These are phyloP conservation scores for Tolypocladium pustulatum DNA, from an alignment of 2,329 filamentous ascomycete species.

Conservation along the genomic window DNA sequence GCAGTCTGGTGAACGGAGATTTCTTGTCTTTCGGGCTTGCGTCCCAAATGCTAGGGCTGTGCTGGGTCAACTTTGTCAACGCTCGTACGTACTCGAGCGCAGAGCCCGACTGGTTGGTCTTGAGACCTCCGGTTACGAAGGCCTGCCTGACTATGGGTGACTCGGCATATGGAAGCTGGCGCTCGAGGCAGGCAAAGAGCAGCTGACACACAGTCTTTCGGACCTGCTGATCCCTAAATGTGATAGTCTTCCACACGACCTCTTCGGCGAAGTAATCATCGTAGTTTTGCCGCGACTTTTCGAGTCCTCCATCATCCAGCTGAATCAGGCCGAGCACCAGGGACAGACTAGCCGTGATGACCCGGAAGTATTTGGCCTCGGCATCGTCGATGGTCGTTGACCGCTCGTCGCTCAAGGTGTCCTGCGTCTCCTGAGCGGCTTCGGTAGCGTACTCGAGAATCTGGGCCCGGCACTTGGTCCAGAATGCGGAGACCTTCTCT, in stretches of 20 bases:
- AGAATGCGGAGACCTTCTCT: conserved; percentile 68
- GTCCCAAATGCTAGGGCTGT: conserved; percentile 65
- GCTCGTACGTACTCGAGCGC: conserved; percentile 59
- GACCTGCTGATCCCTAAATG: conserved; percentile 46
- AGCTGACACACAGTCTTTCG: conserved; percentile 42
- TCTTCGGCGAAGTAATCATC: conserved; percentile 55
- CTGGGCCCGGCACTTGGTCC: conserved; percentile 68
- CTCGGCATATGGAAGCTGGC: conserved; percentile 35
- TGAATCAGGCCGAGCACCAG: conserved; percentile 43
- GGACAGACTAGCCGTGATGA: conserved; percentile 46
- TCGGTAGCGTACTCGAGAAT: conserved; percentile 76
- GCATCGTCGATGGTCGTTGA: conserved; percentile 77
- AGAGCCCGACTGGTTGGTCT: conserved; percentile 63
- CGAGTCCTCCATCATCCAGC: conserved; percentile 39
- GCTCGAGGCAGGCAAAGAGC: conserved; percentile 35
- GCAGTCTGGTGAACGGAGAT: conserved; percentile 45
- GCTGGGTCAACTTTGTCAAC: conserved; percentile 54
- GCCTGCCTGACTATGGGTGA: conserved; percentile 41
- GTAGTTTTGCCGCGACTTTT: conserved; percentile 52
- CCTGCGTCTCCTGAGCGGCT: conserved; percentile 68
- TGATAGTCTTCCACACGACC: conserved; percentile 57
- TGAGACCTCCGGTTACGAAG: conserved; percentile 65
- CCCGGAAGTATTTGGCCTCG: conserved; percentile 73
- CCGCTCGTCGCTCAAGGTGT: conserved; percentile 81
- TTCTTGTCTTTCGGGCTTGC: conserved; percentile 37